These are phyloP conservation scores for Arthromyces matolae DNA, from an alignment of 768 basidiomycete genomes.

Conservation along the genomic window DNA sequence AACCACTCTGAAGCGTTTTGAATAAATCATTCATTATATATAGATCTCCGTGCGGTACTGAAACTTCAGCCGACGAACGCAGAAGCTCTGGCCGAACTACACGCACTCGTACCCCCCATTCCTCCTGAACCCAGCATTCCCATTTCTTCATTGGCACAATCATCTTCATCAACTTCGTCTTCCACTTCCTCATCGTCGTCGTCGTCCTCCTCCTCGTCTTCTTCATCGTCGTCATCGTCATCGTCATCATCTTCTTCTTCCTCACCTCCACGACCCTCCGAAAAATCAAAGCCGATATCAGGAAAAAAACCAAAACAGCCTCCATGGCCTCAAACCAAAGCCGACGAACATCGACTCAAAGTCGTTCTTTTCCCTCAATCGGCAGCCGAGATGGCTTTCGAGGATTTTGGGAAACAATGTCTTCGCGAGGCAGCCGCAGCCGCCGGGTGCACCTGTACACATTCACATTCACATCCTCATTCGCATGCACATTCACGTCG, in stretches of 20 bases:
- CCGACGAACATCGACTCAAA: constrained; percentile 53
- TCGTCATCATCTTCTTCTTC: constrained; percentile 19
- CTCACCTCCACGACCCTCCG: constrained; percentile 30
- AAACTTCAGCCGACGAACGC: constrained; percentile 60
- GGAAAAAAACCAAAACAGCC: constrained; percentile 41
- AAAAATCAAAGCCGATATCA: constrained; percentile 6
- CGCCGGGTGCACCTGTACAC: neutral
- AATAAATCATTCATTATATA: neutral
- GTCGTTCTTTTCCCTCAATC: constrained; percentile 44
- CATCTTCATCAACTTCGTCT: constrained; percentile 9
- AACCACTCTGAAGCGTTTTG: neutral
- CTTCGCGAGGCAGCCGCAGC: neutral
- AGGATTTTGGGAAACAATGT: constrained; percentile 13
- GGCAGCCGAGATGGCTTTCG: constrained; percentile 22
- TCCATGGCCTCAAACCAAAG: constrained; percentile 48
- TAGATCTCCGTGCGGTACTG: constrained; percentile 61
- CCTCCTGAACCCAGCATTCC: neutral
- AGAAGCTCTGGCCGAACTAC: constrained; percentile 59
- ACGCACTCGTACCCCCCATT: constrained; percentile 32
- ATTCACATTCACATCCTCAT: neutral
- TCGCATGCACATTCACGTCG: constrained; percentile 6
- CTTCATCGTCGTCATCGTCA: constrained; percentile 18
- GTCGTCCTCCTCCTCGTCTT: constrained; percentile 9
- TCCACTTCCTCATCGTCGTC: constrained; percentile 25
- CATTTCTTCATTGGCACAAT: constrained; percentile 24